Percentiles rank a stretch among this genome's conserved stretches.
These are phyloP conservation scores for Hibiscus mutabilis DNA, from an alignment of 345 rosid species.

Conservation along the genomic window DNA sequence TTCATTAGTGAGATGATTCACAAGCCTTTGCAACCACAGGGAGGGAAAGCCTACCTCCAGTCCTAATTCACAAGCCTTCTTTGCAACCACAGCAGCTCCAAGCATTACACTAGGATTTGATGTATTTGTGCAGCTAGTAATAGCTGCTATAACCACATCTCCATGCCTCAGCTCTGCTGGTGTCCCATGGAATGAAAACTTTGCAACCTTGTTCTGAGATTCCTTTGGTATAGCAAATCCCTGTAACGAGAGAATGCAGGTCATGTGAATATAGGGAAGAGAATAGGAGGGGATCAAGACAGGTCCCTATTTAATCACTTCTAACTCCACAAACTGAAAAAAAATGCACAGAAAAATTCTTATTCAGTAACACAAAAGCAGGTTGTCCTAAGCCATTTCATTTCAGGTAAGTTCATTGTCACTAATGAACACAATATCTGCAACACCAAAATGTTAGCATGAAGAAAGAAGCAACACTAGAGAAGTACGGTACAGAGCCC, in stretches of 20 bases:
- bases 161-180: slow-evolving; percentile 72
- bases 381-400: background rate
- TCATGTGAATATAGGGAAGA: background rate
- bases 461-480: background rate
- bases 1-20: background rate
- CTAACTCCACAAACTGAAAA: background rate
- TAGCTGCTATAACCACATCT: slow-evolving; percentile 89
- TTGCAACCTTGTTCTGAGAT: slow-evolving; percentile 62
- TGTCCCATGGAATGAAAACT: slow-evolving; percentile 59
- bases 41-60: slow-evolving; percentile 50
- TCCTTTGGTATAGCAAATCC: slow-evolving; percentile 83
- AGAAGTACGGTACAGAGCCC: too few relatives aligned
- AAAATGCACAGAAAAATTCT: background rate
- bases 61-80: slow-evolving; percentile 84
- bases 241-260: slow-evolving; percentile 25
- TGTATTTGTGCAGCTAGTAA: slow-evolving; percentile 97
- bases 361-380: background rate
- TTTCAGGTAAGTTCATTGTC: background rate
- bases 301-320: background rate
- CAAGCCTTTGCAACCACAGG: too few relatives aligned
- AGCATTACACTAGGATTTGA: slow-evolving; percentile 98
- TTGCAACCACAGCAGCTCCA: slow-evolving; percentile 94
- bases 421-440: background rate
- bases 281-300: background rate
- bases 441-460: background rate